Percentiles rank a stretch among this genome's conserved stretches.
Conservation (phyloP, 2,329 filamentous ascomycete genomes). For the Talaromyces sp. region DNA sequence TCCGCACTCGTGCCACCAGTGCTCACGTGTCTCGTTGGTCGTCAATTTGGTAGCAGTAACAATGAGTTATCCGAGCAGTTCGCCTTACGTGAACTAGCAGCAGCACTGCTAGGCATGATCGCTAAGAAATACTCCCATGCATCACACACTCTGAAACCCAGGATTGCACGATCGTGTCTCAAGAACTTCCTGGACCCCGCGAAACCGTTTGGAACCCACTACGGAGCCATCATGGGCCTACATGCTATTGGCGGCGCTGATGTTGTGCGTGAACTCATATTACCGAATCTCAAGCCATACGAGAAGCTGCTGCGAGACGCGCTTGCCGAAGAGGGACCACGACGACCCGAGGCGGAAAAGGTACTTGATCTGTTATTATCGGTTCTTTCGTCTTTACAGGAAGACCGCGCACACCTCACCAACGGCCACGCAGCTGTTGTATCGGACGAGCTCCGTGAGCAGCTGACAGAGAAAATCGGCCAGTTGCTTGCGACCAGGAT, state of each 20-base stretch:
- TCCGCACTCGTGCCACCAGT: slow-evolving; percentile 74
- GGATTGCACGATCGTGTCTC: slow-evolving; percentile 86
- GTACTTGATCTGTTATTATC: slow-evolving; percentile 55
- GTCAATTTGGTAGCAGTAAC: slow-evolving; percentile 61
- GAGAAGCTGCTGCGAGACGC: slow-evolving; percentile 56
- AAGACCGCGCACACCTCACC: slow-evolving; percentile 36
- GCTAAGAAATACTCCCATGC: slow-evolving; percentile 73
- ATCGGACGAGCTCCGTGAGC: slow-evolving; percentile 34
- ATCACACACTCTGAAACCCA: slow-evolving; percentile 76
- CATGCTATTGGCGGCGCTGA: slow-evolving; percentile 68
- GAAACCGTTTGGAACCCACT: slow-evolving; percentile 77
- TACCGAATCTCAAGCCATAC: slow-evolving; percentile 63
- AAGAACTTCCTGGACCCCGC: slow-evolving; percentile 86
- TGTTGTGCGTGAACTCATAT: slow-evolving; percentile 57
- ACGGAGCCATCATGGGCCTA: slow-evolving; percentile 79
- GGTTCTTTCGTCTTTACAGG: slow-evolving; percentile 51
- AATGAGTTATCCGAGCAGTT: slow-evolving; percentile 59
- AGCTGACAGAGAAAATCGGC: slow-evolving; percentile 38
- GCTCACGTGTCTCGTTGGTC: slow-evolving; percentile 82
- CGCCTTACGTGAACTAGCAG: slow-evolving; percentile 75
- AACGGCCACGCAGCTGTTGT: slow-evolving; percentile 38
- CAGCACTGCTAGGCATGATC: slow-evolving; percentile 73
- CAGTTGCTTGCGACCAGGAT: slow-evolving; percentile 39
- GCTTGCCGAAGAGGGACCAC: slow-evolving; percentile 45
- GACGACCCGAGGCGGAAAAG: slow-evolving; percentile 55